Base-by-base conservation (phyloP, 176 grass and related monocot genomes). In the Musa beccarii region DNA sequence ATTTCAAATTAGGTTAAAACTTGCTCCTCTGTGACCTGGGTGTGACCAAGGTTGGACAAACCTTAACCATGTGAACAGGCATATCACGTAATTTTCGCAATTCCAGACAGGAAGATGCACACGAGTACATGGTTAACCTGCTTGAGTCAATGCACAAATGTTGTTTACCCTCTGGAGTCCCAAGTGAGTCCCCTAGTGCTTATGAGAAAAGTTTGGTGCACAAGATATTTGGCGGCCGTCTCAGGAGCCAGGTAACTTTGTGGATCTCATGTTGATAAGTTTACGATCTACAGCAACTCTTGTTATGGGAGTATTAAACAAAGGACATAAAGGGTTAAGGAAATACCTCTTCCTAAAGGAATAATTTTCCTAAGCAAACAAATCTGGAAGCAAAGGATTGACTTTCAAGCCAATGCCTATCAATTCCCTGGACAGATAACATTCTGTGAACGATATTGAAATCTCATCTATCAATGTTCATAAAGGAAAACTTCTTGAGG, bases 101-200 rank as follows among this genome's bases (percentile, higher is more conserved):
- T 82, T 91, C 81, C 0, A 93, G 95, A 75, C 95, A 99, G 75
- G 95, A 94, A 84, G 95, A 99, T 87, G 95, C 90, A 63, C 95
- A 99, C 24, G 95, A 99, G 25, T 87, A 94, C 73, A 99, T 99
- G 95, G 88, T 99, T 85, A 94, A 99, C 79, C 87, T 99, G 83
- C 86, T 99, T 10, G 90, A 99, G 74, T 94, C 88, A 56, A 99
- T 99, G 95, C 91, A 99, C 63, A 99, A 94, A 76, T 99, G 90
- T 52, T 94, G 95, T 84, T 85, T 99, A 84, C 88, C 95, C 69
- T 94, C 88, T 83, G 95, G 90, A 51, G 86, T 99, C 68, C 86
- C 86, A 19, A 94, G 78, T 13, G 86, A 92, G 66, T 99, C 91
- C 66, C 86, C 85, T 75, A 86, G 77, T 86, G 95, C 91, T 80